Percentiles rank a stretch among this genome's conserved stretches.
Evolutionary conservation across 2,329 filamentous ascomycete species (phyloP).

Genomic region (Aspergillus viridinutans): DNA sequence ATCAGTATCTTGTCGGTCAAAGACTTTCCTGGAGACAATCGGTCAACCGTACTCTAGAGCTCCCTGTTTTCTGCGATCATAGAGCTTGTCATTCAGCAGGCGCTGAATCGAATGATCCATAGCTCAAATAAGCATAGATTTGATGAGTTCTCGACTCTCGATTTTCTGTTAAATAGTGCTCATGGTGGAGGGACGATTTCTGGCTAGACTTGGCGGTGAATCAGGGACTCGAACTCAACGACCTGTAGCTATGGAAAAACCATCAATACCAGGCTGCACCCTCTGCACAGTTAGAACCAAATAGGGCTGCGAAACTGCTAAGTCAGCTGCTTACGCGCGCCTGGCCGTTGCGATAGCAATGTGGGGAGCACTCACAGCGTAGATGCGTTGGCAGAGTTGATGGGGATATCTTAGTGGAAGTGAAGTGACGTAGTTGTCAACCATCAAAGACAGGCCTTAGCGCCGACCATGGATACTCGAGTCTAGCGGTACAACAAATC

Average conservation of each 20-base stretch:
- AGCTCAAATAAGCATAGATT: constrained; percentile 20
- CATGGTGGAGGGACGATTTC: constrained; percentile 20
- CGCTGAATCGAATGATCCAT: constrained; percentile 92
- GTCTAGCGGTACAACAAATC: too few species aligned
- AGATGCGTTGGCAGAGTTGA: constrained; percentile 20
- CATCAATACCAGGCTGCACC: constrained; percentile 1
- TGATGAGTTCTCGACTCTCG: constrained; percentile 18
- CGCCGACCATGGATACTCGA: neutral
- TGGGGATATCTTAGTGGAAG: constrained; percentile 7
- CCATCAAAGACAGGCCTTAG: neutral
- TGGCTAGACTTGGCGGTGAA: constrained; percentile 13
- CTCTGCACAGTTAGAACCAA: neutral
- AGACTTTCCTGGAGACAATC: neutral
- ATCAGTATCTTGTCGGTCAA: neutral
- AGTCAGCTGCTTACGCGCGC: constrained; percentile 5
- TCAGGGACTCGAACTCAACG: constrained; percentile 4
- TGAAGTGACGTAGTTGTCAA: constrained; percentile 19
- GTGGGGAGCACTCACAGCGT: constrained; percentile 15
- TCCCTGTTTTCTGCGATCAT: constrained; percentile 95
- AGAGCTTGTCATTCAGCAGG: constrained; percentile 94
- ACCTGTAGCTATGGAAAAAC: constrained; percentile 8
- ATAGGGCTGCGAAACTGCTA: neutral
- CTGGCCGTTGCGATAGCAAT: constrained; percentile 9
- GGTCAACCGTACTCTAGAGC: constrained; percentile 75
- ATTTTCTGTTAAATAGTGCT: constrained; percentile 19